Percentiles rank a stretch among this genome's conserved stretches.
phyloP scores from a whole-genome alignment of 1,139 yeast genomes.

The Scheffersomyces segobiensis region DNA sequence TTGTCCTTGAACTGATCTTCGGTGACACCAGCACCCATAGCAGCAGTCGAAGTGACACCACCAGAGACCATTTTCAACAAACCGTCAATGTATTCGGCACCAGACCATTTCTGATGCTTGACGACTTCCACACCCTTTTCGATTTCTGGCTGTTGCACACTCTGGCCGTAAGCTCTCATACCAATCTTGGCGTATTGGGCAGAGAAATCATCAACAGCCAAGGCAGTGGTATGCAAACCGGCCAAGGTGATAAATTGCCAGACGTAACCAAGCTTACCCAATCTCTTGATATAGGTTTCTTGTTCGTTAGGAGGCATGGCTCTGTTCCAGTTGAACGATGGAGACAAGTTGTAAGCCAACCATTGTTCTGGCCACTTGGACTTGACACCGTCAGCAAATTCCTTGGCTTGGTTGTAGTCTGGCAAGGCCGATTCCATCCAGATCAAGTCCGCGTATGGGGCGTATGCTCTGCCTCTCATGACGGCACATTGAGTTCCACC shows the following conservation, averaged over 20 bases:
- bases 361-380: conserved; percentile 83
- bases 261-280: conserved; percentile 87
- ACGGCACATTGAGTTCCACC: conserved; percentile 98
- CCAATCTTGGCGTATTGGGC: conserved; percentile 78
- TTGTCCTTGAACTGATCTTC: conserved; percentile 84
- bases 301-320: conserved; percentile 90
- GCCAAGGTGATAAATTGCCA: conserved; percentile 99
- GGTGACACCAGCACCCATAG: conserved; percentile 98
- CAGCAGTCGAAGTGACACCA: conserved; percentile 94
- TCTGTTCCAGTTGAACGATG: conserved; percentile 96
- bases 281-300: conserved; percentile 84
- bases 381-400: conserved; percentile 90
- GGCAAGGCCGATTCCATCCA: conserved; percentile 99
- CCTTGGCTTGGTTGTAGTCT: conserved; percentile 90
- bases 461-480: conserved; percentile 94
- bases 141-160: conserved; percentile 86
- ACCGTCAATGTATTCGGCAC: conserved; percentile 95
- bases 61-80: conserved; percentile 89
- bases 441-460: conserved; percentile 92
- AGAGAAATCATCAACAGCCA: conserved; percentile 86
- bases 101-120: conserved; percentile 99
- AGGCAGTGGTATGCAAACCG: conserved; percentile 94
- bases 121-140: conserved; percentile 91
- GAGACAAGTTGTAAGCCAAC: conserved; percentile 95
- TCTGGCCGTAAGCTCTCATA: conserved; percentile 93